Conservation (phyloP, 148 eudicot genomes). For the Pouteria glomerata region DNA sequence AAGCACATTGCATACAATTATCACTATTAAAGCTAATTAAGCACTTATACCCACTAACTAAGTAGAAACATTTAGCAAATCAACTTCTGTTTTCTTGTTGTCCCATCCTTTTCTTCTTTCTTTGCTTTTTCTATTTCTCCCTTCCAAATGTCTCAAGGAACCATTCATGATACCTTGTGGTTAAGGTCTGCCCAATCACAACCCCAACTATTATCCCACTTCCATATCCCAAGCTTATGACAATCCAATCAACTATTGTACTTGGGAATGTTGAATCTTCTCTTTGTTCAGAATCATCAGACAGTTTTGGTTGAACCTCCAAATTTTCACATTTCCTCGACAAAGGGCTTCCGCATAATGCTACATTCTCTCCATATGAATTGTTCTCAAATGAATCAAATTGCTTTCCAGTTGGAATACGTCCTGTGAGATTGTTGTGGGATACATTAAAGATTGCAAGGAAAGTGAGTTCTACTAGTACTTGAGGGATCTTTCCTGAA, state of each 20-base stretch:
- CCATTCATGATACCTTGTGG: not conserved
- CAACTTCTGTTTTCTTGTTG: not conserved
- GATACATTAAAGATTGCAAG: constrained; percentile 39
- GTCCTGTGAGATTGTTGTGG: constrained; percentile 25
- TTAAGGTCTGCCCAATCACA: constrained; percentile 9
- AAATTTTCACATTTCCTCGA: constrained; percentile 15
- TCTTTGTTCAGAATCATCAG: not conserved
- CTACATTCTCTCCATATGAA: constrained; percentile 23
- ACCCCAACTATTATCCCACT: constrained; percentile 21
- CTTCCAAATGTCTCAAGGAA: not conserved
- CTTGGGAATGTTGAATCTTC: constrained; percentile 2
- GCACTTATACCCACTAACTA: no score
- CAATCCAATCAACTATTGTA: not conserved
- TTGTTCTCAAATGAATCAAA: constrained; percentile 26
- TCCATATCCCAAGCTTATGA: constrained; percentile 9
- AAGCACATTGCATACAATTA: no score
- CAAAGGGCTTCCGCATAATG: constrained; percentile 29
- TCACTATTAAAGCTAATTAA: no score
- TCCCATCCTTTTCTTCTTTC: not conserved
- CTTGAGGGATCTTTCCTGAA: constrained; percentile 30
- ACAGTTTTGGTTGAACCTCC: not conserved
- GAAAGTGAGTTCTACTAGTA: constrained; percentile 18
- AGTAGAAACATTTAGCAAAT: no score
- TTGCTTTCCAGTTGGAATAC: constrained; percentile 31
- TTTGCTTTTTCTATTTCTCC: not conserved